Evolutionary conservation across 2,329 filamentous ascomycete genomes (phyloP).

Genomic region (Cucurbitaria berberidis): DNA sequence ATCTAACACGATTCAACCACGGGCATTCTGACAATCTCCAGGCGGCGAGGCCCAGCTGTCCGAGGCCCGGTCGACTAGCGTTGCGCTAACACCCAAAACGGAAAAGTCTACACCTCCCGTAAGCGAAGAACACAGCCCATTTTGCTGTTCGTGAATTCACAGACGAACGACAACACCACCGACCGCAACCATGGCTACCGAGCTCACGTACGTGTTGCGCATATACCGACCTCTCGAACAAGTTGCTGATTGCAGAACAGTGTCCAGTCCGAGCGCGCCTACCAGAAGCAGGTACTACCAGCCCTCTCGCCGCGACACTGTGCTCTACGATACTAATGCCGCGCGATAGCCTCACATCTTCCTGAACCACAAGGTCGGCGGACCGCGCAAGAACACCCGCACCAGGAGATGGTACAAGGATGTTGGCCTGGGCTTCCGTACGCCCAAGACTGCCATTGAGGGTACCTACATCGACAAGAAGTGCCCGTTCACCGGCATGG

Average conservation of each 20-base stretch:
- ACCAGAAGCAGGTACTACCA: conserved; percentile 73
- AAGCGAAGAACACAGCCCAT: conserved; percentile 25
- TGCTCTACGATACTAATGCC: conserved; percentile 38
- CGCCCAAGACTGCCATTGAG: conserved; percentile 98
- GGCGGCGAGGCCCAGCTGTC: conserved; percentile 1
- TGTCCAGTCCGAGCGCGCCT: conserved; percentile 99
- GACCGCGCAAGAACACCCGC: conserved; percentile 55
- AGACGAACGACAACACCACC: conserved; percentile 42
- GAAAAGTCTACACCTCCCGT: no score
- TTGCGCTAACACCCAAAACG: neutral
- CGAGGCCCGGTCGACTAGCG: conserved; percentile 12
- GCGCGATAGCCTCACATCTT: conserved; percentile 93
- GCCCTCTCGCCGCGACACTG: conserved; percentile 18
- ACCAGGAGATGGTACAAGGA: conserved; percentile 97
- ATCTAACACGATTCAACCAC: neutral
- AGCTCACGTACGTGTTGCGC: conserved; percentile 48
- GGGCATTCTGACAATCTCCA: neutral
- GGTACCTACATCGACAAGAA: conserved; percentile 99
- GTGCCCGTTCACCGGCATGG: conserved; percentile 99
- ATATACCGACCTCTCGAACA: conserved; percentile 4
- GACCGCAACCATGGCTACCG: conserved; percentile 53
- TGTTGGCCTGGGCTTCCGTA: conserved; percentile 98
- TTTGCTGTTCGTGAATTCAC: conserved; percentile 24
- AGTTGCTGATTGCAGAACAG: conserved; percentile 65
- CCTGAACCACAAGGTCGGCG: conserved; percentile 93